Percentiles rank a stretch among this genome's conserved stretches.
Evolutionary conservation across 257 asterid species (phyloP).

Genomic region (Salvia hispanica): DNA sequence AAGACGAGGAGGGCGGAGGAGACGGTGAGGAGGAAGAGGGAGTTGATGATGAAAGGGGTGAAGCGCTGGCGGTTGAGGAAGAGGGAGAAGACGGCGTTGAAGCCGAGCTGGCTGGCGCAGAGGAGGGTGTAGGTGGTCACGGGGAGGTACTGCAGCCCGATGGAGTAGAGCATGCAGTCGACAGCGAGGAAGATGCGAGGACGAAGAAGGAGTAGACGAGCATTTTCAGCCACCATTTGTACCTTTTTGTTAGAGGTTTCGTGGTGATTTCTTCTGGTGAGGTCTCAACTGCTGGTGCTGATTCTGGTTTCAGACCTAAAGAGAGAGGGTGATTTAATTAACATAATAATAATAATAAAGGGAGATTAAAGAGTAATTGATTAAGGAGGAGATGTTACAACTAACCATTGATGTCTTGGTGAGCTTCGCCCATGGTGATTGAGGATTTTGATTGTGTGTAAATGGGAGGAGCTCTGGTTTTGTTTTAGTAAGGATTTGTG

Average conservation of each 20-base stretch:
- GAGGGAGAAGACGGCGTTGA: slow-evolving; percentile 68
- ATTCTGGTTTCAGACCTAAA: background rate
- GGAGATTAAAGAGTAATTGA: background rate
- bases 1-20: slow-evolving; percentile 61
- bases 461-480: background rate
- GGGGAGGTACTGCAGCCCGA: slow-evolving; percentile 58
- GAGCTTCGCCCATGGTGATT: slow-evolving; percentile 44
- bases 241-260: slow-evolving; percentile 22
- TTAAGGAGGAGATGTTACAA: background rate
- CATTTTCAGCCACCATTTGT: slow-evolving; percentile 67
- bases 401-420: slow-evolving; percentile 26
- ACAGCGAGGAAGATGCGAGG: slow-evolving; percentile 46
- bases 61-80: slow-evolving; percentile 63
- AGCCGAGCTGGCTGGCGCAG: slow-evolving; percentile 58
- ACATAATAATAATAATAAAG: too few relatives aligned
- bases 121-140: slow-evolving; percentile 63
- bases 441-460: background rate
- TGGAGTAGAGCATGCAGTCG: slow-evolving; percentile 47
- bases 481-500: too few relatives aligned
- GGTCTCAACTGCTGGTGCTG: background rate
- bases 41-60: slow-evolving; percentile 67
- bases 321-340: background rate
- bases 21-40: slow-evolving; percentile 55
- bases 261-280: slow-evolving; percentile 3
- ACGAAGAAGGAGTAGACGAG: slow-evolving; percentile 43